Conservation (phyloP, 2,329 filamentous ascomycete genomes). For the Massarina eburnea region DNA sequence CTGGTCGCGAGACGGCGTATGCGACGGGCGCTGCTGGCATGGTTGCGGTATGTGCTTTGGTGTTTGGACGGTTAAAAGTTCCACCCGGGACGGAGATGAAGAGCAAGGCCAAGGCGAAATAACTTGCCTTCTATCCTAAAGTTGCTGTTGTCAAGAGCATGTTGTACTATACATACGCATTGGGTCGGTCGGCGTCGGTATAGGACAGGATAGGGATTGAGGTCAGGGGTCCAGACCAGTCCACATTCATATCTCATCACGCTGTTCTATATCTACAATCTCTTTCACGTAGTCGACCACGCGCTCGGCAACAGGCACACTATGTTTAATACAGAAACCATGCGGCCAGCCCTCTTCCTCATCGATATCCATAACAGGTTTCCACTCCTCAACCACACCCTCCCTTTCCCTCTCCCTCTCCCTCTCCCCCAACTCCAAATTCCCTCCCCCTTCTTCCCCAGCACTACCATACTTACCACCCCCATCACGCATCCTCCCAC, state of each 20-base stretch:
- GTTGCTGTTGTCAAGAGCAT: background rate
- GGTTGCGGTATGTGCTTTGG: conserved; percentile 68
- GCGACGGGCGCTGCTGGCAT: conserved; percentile 78
- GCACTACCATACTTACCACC: conserved; percentile 14
- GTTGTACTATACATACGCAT: background rate
- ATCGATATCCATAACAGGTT: conserved; percentile 58
- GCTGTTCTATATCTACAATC: conserved; percentile 41
- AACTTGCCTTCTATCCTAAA: background rate
- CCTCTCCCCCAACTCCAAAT: conserved; percentile 48
- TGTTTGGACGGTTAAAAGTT: conserved; percentile 70
- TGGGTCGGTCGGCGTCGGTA: too few relatives aligned
- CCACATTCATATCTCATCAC: too few relatives aligned
- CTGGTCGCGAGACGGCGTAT: conserved; percentile 84
- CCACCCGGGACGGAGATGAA: conserved; percentile 51
- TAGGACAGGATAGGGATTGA: background rate
- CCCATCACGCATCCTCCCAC: conserved; percentile 38
- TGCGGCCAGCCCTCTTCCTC: conserved; percentile 57
- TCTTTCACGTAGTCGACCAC: conserved; percentile 52
- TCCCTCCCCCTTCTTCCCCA: conserved; percentile 51
- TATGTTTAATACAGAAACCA: conserved; percentile 59
- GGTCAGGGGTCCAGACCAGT: too few relatives aligned
- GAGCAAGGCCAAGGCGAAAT: conserved; percentile 12
- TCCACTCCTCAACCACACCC: conserved; percentile 40
- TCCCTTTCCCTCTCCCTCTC: background rate
- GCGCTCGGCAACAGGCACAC: conserved; percentile 53